Conservation (phyloP, 1,139 yeast genomes). For the Schwanniomyces etchellsii region DNA sequence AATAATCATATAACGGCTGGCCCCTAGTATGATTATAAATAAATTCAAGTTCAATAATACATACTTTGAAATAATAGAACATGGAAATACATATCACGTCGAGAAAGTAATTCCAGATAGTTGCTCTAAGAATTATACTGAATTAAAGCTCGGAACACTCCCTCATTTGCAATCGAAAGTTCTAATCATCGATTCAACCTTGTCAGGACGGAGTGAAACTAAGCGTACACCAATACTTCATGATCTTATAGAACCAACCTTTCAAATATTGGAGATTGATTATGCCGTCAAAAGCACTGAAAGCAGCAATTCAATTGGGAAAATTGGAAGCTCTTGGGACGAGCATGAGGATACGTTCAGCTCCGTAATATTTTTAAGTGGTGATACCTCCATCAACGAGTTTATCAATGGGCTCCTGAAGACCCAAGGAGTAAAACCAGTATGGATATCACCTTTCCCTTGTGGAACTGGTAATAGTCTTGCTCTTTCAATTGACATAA, state of each 20-base stretch:
- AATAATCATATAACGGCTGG: no score
- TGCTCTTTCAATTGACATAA: slow-evolving; percentile 53
- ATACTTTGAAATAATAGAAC: no score
- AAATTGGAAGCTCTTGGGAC: slow-evolving; percentile 26
- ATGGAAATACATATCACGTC: slow-evolving; percentile 54
- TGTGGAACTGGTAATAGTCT: slow-evolving; percentile 87
- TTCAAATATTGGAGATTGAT: slow-evolving; percentile 26
- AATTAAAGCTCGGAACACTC: slow-evolving; percentile 1
- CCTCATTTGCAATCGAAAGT: slow-evolving; percentile 2
- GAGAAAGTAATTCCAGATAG: slow-evolving; percentile 41
- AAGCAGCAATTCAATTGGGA: slow-evolving; percentile 23
- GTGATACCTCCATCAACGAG: slow-evolving; percentile 82
- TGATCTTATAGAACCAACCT: slow-evolving; percentile 40
- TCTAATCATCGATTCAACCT: slow-evolving; percentile 44
- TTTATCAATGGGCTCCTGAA: slow-evolving; percentile 50
- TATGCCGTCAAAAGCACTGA: slow-evolving; percentile 39
- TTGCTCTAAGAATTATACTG: slow-evolving; percentile 32
- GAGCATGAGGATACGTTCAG: slow-evolving; percentile 13
- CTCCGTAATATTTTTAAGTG: slow-evolving; percentile 62
- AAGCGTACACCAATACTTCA: slow-evolving; percentile 28
- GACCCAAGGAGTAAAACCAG: slow-evolving; percentile 6
- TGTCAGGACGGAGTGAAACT: slow-evolving; percentile 44
- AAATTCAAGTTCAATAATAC: no score
- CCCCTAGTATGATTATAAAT: no score
- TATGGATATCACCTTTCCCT: slow-evolving; percentile 53